Base-by-base conservation (phyloP, 495 filamentous ascomycete species). In the Ascodesmis nigricans region DNA sequence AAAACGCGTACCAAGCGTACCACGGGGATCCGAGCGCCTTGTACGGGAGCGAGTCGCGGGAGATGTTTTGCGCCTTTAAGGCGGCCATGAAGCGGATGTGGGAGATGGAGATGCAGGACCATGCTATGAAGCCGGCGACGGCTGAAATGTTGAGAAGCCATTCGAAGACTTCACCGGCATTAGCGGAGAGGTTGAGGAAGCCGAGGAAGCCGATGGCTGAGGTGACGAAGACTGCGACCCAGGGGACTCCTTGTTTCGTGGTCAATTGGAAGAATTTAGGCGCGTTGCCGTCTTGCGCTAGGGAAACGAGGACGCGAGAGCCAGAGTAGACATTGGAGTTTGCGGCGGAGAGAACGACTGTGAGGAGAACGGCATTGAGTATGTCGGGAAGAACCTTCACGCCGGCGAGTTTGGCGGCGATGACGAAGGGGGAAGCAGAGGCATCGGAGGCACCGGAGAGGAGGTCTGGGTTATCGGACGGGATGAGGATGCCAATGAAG, bases 401-500 rank as follows among this genome's bases (percentile, higher is more conserved):
- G 40, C 68, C 67, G 2, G 75, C 77, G 29, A 68, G 59, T 37
- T 64, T 53, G 33, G 76, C 68, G 6, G 76, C 71, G 15, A 82
- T 59, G 2, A 80, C 78, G 41, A 82, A 78, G 4, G 76, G 77
- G 1, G 75, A 80, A 23, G 69, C 71, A 36, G 69, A 59, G 53
- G 65, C 39, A 41, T n/a, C 33, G 19, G 9, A 22, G 57, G 46
- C 55, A 11, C 53, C 51, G 57, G 10, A 55, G 59, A 76, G 58
- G 7, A 83, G 63, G 13, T 44, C 21, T 24, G 39, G 22, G 53
- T 71, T 65, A 44, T 67, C 53, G 31, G 59, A 60, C 10, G 64
- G 61, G n/a, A 87, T 60, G 13, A 81, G 63, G 21, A 87, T 59
- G 17, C 75, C 75, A 39, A 87, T 62, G 37, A 83, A 69, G 45